These are phyloP conservation scores for Barnettozyma sucrosica DNA, from an alignment of 805 yeast genomes.

Conservation along the genomic window DNA sequence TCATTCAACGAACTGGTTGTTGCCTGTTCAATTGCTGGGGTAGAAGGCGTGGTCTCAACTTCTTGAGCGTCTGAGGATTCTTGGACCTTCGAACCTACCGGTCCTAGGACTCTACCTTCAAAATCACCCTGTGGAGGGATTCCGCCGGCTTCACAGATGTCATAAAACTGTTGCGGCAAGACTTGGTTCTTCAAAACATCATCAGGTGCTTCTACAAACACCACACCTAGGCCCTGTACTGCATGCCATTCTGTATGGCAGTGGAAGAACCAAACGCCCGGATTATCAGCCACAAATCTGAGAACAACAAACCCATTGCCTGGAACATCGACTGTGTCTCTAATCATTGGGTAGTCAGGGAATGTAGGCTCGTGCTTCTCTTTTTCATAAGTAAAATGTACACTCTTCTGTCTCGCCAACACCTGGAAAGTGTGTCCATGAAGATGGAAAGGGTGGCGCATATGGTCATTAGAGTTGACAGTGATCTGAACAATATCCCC, in stretches of 20 bases:
- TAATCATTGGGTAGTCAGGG: conserved; percentile 51
- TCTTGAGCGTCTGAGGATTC: neutral
- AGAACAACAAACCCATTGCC: conserved; percentile 60
- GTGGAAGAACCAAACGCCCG: conserved; percentile 93
- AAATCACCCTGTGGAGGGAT: conserved; percentile 26
- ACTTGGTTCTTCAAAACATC: conserved; percentile 35
- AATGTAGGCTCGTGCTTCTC: conserved; percentile 15
- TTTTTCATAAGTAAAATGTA: conserved; percentile 25
- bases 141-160: conserved; percentile 41
- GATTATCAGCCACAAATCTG: conserved; percentile 76
- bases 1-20: neutral
- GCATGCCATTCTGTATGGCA: conserved; percentile 87
- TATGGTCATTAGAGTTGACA: conserved; percentile 71
- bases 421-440: conserved; percentile 73
- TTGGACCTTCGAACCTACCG: neutral
- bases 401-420: conserved; percentile 37
- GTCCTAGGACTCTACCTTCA: neutral
- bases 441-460: conserved; percentile 73
- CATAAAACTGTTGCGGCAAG: conserved; percentile 41
- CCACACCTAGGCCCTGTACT: conserved; percentile 71
- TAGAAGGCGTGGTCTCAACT: neutral
- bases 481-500: conserved; percentile 70
- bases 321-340: conserved; percentile 72
- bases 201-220: conserved; percentile 66
- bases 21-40: neutral